phyloP scores from a whole-genome alignment of 305 asterid species.

The Petunia hybrid region DNA sequence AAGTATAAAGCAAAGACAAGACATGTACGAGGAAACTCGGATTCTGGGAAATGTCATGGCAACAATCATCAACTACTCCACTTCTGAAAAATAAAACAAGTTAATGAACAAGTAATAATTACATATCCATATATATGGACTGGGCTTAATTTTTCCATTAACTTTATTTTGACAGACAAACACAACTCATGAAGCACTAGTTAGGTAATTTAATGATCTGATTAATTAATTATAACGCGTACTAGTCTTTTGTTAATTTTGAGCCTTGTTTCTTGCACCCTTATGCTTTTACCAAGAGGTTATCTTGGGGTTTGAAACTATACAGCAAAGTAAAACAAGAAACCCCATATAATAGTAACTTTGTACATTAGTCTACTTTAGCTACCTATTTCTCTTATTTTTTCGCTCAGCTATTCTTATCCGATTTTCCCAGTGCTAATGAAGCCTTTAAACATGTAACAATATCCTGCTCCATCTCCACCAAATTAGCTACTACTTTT shows the following conservation, averaged over 20 bases:
- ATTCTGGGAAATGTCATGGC: conserved; percentile 47
- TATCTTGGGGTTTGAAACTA: conserved; percentile 35
- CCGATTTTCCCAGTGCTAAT: too few relatives aligned
- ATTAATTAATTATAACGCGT: conserved; percentile 17
- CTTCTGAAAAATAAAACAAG: conserved; percentile 37
- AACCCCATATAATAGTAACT: background rate
- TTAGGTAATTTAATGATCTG: conserved; percentile 45
- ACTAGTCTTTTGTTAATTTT: conserved; percentile 48
- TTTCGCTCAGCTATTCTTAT: background rate
- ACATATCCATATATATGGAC: conserved; percentile 33
- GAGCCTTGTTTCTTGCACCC: conserved; percentile 44
- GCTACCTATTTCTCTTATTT: background rate
- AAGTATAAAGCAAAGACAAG: conserved; percentile 34
- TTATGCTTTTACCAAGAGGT: conserved; percentile 45
- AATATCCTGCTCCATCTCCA: too few relatives aligned
- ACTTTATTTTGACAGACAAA: conserved; percentile 39
- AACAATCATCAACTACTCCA: conserved; percentile 62
- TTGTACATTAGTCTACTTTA: background rate
- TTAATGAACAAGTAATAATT: conserved; percentile 6
- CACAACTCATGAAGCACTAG: conserved; percentile 57
- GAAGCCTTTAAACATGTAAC: too few relatives aligned
- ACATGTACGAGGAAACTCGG: conserved; percentile 66
- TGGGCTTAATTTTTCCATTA: background rate
- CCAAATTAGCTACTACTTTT: too few relatives aligned
- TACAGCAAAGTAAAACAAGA: background rate